A percentile compares a stretch with the other conserved stretches of the same genome.
Conservation (phyloP, 1,284 basidiomycete genomes). For the Ganoderma lingzhi region DNA sequence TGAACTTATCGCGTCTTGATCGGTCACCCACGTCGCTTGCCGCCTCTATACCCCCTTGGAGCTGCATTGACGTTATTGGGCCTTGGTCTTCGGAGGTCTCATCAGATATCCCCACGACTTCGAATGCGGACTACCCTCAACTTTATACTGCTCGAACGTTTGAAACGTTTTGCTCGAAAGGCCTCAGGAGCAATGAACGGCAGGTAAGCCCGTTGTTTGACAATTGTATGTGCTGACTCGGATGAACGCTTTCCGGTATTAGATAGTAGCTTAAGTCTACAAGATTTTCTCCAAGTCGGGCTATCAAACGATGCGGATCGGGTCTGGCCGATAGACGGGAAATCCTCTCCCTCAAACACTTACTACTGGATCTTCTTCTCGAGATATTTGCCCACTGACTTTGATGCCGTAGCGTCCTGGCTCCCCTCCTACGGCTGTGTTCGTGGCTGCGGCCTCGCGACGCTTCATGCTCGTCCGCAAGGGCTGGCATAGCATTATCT, state of each 20-base stretch:
- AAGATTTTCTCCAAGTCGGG: background rate
- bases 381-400: background rate
- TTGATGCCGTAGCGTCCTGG: background rate
- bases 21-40: no score
- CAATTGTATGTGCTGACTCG: background rate
- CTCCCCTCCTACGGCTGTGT: background rate
- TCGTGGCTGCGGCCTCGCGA: conserved; percentile 1
- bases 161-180: no score
- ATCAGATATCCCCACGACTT: no score
- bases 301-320: background rate
- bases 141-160: background rate
- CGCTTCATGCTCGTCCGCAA: conserved; percentile 18
- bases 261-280: background rate
- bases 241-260: background rate
- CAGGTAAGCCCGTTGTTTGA: background rate
- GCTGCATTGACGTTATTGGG: no score
- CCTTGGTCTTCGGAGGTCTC: no score
- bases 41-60: no score
- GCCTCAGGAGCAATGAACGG: background rate
- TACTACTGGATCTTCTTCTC: conserved; percentile 10
- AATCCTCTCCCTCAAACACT: background rate
- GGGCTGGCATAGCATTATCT: conserved; percentile 5
- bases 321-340: background rate
- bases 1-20: no score
- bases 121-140: no score